Percentiles rank a stretch among this genome's conserved stretches.
phyloP scores from a whole-genome alignment of 495 filamentous ascomycete species.

The Sordaria brevicollis region DNA sequence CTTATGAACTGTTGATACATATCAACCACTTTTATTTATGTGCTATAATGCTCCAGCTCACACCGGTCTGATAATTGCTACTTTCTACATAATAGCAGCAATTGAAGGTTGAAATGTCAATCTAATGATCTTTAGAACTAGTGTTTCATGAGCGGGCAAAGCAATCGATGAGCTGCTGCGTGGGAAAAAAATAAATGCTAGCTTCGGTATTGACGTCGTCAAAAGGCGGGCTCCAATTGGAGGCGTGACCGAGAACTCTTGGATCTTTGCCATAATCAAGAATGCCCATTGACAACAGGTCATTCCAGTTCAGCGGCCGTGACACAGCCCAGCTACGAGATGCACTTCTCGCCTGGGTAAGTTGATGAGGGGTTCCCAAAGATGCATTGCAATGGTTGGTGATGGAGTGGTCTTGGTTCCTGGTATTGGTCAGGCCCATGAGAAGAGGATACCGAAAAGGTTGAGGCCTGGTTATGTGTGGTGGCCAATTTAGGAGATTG shows the following conservation, averaged over 20 bases:
- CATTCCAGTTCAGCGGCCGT: not conserved
- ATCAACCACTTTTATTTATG: not conserved
- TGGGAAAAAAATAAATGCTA: not conserved
- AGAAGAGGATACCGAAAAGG: not conserved
- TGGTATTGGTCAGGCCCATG: not conserved
- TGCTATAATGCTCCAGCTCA: not conserved
- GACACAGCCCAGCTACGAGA: not conserved
- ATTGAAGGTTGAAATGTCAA: not conserved
- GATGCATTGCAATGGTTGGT: slow-evolving; percentile 5
- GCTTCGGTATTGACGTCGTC: not conserved
- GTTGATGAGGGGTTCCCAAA: slow-evolving; percentile 20
- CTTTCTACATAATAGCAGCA: not conserved
- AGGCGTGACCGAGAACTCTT: not conserved
- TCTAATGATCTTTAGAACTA: no score
- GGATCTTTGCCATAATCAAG: not conserved
- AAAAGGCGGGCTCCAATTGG: slow-evolving; percentile 3
- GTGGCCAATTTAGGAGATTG: not conserved
- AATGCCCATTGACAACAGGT: not conserved
- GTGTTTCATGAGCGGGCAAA: not conserved
- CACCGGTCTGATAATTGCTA: not conserved
- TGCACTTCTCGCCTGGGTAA: not conserved
- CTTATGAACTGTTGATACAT: not conserved
- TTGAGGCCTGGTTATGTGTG: not conserved
- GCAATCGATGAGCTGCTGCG: not conserved
- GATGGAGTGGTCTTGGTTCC: not conserved